Base-by-base conservation (phyloP, 441 rosid genomes). In the Erodium chrysanthum region DNA sequence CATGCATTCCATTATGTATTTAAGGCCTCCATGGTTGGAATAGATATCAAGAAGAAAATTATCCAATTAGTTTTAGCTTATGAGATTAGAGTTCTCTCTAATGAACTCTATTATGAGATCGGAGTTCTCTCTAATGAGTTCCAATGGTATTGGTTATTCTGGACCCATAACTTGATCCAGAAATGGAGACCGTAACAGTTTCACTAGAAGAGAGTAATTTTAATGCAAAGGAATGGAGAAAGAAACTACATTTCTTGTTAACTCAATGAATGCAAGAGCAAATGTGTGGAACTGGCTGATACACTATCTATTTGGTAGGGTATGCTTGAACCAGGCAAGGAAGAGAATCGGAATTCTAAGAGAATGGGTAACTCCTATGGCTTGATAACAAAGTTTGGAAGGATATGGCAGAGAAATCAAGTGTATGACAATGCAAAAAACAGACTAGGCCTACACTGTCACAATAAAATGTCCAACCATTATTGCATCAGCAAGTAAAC, bases 251-350 rank as follows among this genome's bases (percentile, higher is more conserved):
- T 44, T 50, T 50, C 58, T 50, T 1, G 9, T 50, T 50, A 21
- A 50, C 58, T 50, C 58, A 50, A 50, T 50, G 22, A 15, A 50
- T 50, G 22, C 58, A 50, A 50, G 58, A 50, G n/a, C n/a, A n/a
- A n/a, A n/a, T n/a, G n/a, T n/a, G n/a, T 17, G 58, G 58, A 50
- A 5, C 22, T 50, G 58, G 22, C 58, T 6, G 58, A 9, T 50
- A n/a, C n/a, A 50, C 7, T 17, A n/a, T 50, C 21, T 17, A 15
- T 50, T 17, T 17, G 58, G 22, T 50, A 50, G 40, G 40, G 40
- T 50, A n/a, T 17, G 58, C 21, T 15, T 4, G 58, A 50, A 17
- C 21, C 21, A 5, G 9, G 22, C 22, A 50, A 50, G 58, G 20
- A 50, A 50, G 58, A 50, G 58, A 17, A 50, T 2, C 22, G 17